A percentile compares a stretch with the other conserved stretches of the same genome.
Evolutionary conservation across 306 rosid genomes (phyloP).

Genomic region (Glycine latifolia): DNA sequence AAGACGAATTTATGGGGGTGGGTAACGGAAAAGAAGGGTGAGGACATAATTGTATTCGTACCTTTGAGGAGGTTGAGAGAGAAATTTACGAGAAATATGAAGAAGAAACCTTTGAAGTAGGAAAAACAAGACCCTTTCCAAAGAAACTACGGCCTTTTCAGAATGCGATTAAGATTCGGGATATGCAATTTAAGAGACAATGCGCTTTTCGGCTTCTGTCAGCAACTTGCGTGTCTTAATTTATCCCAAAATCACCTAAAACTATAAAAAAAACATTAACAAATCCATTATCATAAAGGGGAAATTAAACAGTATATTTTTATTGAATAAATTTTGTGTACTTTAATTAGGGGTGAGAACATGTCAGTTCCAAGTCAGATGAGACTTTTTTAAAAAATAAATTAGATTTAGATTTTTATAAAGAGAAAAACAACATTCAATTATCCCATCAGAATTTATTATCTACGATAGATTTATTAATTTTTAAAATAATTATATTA

Average conservation of each 20-base stretch:
- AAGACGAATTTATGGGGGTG: background rate
- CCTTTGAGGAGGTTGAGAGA: constrained; percentile 35
- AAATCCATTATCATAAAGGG: no score
- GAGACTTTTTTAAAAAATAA: no score
- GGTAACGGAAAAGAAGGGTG: background rate
- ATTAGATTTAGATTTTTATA: no score
- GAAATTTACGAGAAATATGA: background rate
- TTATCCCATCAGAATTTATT: no score
- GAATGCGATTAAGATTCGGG: background rate
- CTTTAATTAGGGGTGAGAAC: no score
- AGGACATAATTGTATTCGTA: background rate
- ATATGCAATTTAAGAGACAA: background rate
- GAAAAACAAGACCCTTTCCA: background rate
- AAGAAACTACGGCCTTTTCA: background rate
- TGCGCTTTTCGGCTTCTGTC: background rate
- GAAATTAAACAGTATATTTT: no score
- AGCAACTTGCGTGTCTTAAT: background rate
- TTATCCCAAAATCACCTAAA: background rate
- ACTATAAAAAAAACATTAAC: no score
- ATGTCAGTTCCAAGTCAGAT: no score
- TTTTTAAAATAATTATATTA: no score
- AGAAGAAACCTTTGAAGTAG: constrained; percentile 8
- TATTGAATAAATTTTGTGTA: no score
- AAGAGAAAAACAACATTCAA: no score
- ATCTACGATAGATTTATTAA: no score